Evolutionary conservation across 768 basidiomycete species (phyloP).

Genomic region (Cantharellus cinnabarinus): DNA sequence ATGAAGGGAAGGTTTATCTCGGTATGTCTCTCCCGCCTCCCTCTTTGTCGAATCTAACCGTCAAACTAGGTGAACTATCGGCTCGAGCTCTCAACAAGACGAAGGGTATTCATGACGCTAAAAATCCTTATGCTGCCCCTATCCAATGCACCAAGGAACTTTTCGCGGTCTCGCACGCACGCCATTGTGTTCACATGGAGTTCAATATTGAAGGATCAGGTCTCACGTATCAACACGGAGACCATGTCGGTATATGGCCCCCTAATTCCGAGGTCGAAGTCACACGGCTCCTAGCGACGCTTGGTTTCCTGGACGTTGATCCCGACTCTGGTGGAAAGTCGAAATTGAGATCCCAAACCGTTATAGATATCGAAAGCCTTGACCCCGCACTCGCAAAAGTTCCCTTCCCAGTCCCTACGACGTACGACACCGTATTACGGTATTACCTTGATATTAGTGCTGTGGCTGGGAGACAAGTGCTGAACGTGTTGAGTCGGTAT

Average conservation of each 20-base stretch:
- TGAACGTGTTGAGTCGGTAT: conserved; percentile 70
- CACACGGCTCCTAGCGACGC: conserved; percentile 62
- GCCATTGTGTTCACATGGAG: conserved; percentile 91
- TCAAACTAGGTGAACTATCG: conserved; percentile 63
- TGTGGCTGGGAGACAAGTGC: conserved; percentile 82
- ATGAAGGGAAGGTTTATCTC: conserved; percentile 79
- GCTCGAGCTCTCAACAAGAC: conserved; percentile 83
- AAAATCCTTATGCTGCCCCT: conserved; percentile 88
- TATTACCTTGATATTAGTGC: conserved; percentile 97
- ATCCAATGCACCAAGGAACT: conserved; percentile 62
- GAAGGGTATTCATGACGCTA: conserved; percentile 91
- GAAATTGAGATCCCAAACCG: conserved; percentile 40
- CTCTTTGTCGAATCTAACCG: not conserved
- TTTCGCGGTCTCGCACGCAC: conserved; percentile 47
- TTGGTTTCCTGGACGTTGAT: conserved; percentile 31
- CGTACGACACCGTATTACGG: conserved; percentile 78
- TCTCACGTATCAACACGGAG: conserved; percentile 96
- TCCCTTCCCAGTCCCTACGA: conserved; percentile 94
- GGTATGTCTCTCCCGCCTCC: conserved; percentile 27
- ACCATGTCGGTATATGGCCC: conserved; percentile 96
- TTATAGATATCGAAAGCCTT: conserved; percentile 88
- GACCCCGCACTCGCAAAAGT: conserved; percentile 97
- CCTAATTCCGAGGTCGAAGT: conserved; percentile 86
- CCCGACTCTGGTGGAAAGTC: too few relatives aligned
- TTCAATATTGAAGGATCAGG: conserved; percentile 87